A percentile compares a stretch with the other conserved stretches of the same genome.
These are phyloP conservation scores for Brassica juncea DNA, from an alignment of 345 rosid species.

Conservation along the genomic window DNA sequence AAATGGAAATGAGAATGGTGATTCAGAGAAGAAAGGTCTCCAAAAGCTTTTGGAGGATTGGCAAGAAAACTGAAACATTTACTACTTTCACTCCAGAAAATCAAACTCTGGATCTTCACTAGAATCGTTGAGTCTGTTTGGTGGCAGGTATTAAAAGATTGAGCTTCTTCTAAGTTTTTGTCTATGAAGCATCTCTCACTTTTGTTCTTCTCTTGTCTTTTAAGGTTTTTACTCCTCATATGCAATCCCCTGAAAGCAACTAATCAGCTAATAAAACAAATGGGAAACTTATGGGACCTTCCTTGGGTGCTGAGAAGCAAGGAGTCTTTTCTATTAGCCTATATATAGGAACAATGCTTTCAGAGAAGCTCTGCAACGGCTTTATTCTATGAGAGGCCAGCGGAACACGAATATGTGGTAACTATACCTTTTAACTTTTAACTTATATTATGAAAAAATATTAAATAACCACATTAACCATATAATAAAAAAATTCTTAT, in stretches of 20 bases:
- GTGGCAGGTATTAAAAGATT: conserved; percentile 86
- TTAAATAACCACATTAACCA: no score
- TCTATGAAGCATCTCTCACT: background rate
- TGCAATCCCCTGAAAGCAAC: conserved; percentile 68
- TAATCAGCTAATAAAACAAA: conserved; percentile 18
- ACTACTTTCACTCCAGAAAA: conserved; percentile 65
- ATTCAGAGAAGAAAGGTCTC: conserved; percentile 36
- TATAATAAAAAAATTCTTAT: no score
- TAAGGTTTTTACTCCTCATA: conserved; percentile 63
- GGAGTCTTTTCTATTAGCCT: conserved; percentile 71
- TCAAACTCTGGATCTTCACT: conserved; percentile 86
- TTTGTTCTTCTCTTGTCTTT: background rate
- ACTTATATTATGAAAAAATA: no score
- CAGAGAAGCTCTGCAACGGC: conserved; percentile 65
- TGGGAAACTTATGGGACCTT: no score
- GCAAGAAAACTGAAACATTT: conserved; percentile 88
- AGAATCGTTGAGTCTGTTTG: conserved; percentile 91
- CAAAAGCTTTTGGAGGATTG: conserved; percentile 55
- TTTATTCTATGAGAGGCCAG: conserved; percentile 86
- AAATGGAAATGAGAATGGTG: conserved; percentile 36
- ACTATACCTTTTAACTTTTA: no score
- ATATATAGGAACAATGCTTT: conserved; percentile 72
- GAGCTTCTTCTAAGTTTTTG: background rate
- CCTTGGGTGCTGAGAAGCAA: conserved; percentile 44
- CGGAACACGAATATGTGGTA: conserved; percentile 69